Evolutionary conservation across 2,329 filamentous ascomycete species (phyloP), one percentile per base, ranked within the genome.

Genomic region (Ceratocystis eucalypticola): DNA sequence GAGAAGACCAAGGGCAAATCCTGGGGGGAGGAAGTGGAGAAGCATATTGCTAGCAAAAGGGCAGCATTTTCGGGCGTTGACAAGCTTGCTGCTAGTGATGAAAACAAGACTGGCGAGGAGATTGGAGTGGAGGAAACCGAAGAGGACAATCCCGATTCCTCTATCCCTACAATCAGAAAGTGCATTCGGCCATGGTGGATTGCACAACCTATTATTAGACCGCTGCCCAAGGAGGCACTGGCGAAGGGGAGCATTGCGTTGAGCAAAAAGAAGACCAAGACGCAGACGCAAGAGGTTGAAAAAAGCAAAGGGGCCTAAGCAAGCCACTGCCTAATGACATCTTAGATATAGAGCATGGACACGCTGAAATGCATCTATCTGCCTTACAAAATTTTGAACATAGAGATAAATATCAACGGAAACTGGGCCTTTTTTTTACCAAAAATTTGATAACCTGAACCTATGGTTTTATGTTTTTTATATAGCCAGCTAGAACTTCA

Each of bases 111-210:
- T 22, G 30, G 2, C 8, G 70, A 70, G 8, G 71, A 72, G 1
- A 73, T 71, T 1, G 72, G 73, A 2, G 74, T 73, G 4, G 74
- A 75, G 46, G 74, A 78, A 2, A 74, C 73, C 1, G 79, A 81
- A 61, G 76, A 76, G 0, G 80, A 85, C 72, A 87, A 82, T 73
- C 88, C 86, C 3, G 76, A 84, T 20, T 68, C 66, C 5, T 68
- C 66, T 5, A 68, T 68, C 53, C 59, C 64, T 7, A 85, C 88
- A 0, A 85, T 94, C 30, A 83, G 82, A 66, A 79, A 84, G 68
- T 96, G 91, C 72, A 87, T 86, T 74, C 78, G 91, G 69, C 92
- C 92, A 0, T 96, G 87, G 83, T 96, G 91, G 90, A 82, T 96
- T 3, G 91, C 86, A 64, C 92, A 97, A 77, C 88, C 93, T 3